phyloP scores from a whole-genome alignment of 257 asterid genomes.

The Henckelia pumila region DNA sequence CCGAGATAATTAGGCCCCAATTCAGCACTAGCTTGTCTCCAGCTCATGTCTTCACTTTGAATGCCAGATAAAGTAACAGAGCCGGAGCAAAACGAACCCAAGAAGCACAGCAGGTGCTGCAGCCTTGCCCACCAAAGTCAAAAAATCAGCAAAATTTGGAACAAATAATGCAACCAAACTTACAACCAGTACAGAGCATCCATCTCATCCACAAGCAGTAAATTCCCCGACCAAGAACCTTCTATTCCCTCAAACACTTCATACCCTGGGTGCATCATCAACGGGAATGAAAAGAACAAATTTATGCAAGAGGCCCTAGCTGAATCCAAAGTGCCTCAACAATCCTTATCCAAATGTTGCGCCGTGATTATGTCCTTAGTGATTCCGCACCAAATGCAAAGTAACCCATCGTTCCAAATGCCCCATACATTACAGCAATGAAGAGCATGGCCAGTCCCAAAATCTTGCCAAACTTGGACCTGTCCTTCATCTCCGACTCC shows the following conservation, averaged over 20 bases:
- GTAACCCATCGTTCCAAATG: conserved; percentile 73
- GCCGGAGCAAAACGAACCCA: conserved; percentile 79
- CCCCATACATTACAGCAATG: conserved; percentile 62
- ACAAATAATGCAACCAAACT: conserved; percentile 60
- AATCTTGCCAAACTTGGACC: conserved; percentile 55
- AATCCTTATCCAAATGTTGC: conserved; percentile 71
- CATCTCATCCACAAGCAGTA: conserved; percentile 81
- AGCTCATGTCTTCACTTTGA: conserved; percentile 56
- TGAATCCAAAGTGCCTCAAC: conserved; percentile 63
- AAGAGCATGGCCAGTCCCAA: conserved; percentile 63
- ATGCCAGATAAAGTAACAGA: conserved; percentile 59
- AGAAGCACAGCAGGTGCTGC: conserved; percentile 84
- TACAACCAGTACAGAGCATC: conserved; percentile 57
- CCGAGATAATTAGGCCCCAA: conserved; percentile 43
- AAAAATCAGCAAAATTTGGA: conserved; percentile 84
- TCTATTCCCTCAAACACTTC: conserved; percentile 91
- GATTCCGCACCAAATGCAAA: conserved; percentile 64
- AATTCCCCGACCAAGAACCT: conserved; percentile 63
- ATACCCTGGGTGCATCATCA: conserved; percentile 91
- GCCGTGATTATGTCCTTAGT: conserved; percentile 80
- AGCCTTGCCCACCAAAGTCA: conserved; percentile 80
- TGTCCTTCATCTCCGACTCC: conserved; percentile 77
- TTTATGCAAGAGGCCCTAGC: conserved; percentile 64
- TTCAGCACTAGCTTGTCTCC: conserved; percentile 36
- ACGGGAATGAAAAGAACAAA: conserved; percentile 67